A percentile compares a stretch with the other conserved stretches of the same genome.
These are phyloP conservation scores for Wallacemonas sp. DNA, from an alignment of 208 protist genomes.

Conservation along the genomic window DNA sequence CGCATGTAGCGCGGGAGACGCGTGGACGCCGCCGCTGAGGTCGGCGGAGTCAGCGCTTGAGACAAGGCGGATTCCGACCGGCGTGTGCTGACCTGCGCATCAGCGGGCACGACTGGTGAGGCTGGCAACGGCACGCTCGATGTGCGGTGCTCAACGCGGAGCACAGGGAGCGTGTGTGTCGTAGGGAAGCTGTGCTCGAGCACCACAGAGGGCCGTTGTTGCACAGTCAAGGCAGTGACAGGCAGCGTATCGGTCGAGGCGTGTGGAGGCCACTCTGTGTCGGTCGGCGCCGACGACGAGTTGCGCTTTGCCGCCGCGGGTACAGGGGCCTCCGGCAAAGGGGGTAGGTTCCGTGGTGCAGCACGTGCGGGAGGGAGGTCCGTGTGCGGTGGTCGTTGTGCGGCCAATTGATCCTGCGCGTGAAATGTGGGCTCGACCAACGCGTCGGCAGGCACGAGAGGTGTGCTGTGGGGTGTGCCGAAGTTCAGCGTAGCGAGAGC, in stretches of 20 bases:
- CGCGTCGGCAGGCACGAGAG: not conserved
- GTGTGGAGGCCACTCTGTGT: no score
- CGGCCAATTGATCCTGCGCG: no score
- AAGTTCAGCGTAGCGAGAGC: constrained; percentile 44
- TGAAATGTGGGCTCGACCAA: no score
- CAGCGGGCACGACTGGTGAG: not conserved
- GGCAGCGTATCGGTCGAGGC: no score
- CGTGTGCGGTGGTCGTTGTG: no score
- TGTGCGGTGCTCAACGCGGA: not conserved
- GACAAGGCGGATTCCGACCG: not conserved
- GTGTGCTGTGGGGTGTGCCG: constrained; percentile 8
- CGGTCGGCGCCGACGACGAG: no score
- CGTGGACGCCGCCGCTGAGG: not conserved
- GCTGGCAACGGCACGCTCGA: not conserved
- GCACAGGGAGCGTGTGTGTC: not conserved
- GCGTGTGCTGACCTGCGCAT: no score
- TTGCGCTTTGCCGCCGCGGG: no score
- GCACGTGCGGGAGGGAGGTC: not conserved
- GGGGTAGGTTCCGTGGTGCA: not conserved
- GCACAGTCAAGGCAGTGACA: not conserved
- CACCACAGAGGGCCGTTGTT: not conserved
- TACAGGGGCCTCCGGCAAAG: not conserved
- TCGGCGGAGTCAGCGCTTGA: not conserved
- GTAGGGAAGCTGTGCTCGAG: not conserved
- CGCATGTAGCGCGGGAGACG: constrained; percentile 1